Base-by-base conservation (phyloP, 306 rosid species). In the Acacia crassicarpa region DNA sequence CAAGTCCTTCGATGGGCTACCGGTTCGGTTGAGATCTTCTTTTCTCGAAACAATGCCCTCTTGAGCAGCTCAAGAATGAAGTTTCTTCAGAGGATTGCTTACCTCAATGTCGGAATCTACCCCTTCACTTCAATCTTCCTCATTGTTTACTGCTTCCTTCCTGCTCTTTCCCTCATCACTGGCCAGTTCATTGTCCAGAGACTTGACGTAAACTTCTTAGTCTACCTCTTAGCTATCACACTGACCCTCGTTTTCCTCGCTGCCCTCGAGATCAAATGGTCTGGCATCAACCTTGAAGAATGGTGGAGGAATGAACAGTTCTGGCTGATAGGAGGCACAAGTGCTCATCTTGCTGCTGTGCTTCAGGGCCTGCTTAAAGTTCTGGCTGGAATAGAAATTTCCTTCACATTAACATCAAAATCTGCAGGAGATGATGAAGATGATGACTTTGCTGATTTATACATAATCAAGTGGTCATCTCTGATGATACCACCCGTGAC, bases 1-100 rank as follows among this genome's bases (percentile, higher is more conserved):
- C 97, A 92, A 78, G 93, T 92, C 75, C 94, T 92, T 25, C 87
- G 97, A 3, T 92, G 97, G 97, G 97, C 97, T n/a, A 92, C 97
- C 0, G 94, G 97, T 70, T 92, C 97, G 0, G 97, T 92, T 3
- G 97, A 92, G 61, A 92, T 90, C 68, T 92, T 92, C 94, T 92
- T 92, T 54, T 92, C 97, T 0, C 93, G 94, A 1, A 92, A 92
- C 84, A 92, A 91, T 56, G 97, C 95, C 10, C 77, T 92, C 53
- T 75, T 92, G 10, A 91, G 91, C 38, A 87, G 91, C 84, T 78
- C 88, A 9, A 87, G 86, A 73, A 45, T 92, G 89, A 91, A 91
- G 10, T 77, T 91, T 63, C 86, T 92, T 22, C 95, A 92, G 56
- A 82, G 92, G 48, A 83, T 91, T 49, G 97, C 93, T 66, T 92